Conservation (phyloP, 352 stramenopile genomes). For the Phytophthora chlamydospora region DNA sequence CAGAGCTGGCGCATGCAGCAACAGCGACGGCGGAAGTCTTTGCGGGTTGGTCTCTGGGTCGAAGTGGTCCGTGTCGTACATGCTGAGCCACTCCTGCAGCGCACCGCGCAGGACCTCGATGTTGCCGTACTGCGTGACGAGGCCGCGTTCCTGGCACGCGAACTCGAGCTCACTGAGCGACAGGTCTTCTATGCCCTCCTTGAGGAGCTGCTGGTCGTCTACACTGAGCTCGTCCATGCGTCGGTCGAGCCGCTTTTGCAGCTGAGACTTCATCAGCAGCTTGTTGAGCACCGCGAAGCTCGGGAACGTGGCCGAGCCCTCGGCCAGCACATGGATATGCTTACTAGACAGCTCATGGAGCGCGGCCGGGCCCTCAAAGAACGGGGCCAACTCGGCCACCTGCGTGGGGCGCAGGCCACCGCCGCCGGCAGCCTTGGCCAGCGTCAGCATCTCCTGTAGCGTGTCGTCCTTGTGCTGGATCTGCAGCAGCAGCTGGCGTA, state of each 20-base stretch:
- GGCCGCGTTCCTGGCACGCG: slow-evolving; percentile 81
- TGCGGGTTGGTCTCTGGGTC: slow-evolving; percentile 31
- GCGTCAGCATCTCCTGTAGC: slow-evolving; percentile 54
- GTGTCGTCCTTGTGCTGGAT: slow-evolving; percentile 66
- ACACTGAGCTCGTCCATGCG: slow-evolving; percentile 68
- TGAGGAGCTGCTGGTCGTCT: slow-evolving; percentile 76
- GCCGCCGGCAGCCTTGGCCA: slow-evolving; percentile 14
- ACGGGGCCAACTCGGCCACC: slow-evolving; percentile 62
- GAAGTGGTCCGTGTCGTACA: slow-evolving; percentile 71
- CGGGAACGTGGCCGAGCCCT: slow-evolving; percentile 59
- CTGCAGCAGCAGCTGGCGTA: slow-evolving; percentile 63
- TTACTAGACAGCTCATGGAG: slow-evolving; percentile 48
- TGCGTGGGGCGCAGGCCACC: slow-evolving; percentile 55
- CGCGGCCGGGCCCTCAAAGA: slow-evolving; percentile 67
- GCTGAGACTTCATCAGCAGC: slow-evolving; percentile 40
- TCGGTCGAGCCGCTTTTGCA: slow-evolving; percentile 60
- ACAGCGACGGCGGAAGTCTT: slow-evolving; percentile 56
- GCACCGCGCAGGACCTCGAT: slow-evolving; percentile 56
- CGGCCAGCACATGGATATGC: slow-evolving; percentile 64
- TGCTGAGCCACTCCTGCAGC: slow-evolving; percentile 74
- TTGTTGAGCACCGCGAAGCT: slow-evolving; percentile 62
- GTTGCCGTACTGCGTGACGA: slow-evolving; percentile 72
- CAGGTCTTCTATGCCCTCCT: slow-evolving; percentile 71
- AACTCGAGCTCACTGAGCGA: slow-evolving; percentile 86
- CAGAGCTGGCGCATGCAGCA: slow-evolving; percentile 81